Evolutionary conservation across 2,329 filamentous ascomycete species (phyloP), one percentile per base, ranked within the genome.

Genomic region (Tolypocladium endophyticum): DNA sequence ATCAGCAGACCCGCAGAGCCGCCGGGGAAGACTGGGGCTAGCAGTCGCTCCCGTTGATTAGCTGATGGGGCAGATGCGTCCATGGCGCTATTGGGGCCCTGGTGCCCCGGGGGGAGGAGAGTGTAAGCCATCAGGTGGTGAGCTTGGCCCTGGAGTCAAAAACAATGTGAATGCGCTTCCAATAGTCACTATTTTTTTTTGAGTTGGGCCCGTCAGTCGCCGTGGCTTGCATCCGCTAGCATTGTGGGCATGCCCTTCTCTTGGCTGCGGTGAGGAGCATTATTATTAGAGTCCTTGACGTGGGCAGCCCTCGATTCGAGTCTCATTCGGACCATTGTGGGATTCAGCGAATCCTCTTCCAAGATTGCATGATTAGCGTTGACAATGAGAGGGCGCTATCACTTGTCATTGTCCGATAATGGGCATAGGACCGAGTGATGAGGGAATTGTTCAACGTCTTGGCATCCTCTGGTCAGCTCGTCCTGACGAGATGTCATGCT

Each of bases 1-100:
- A 63, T 63, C 61, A 62, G 36, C 39, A 16, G 20, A 11, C 33
- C 23, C 50, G 59, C 61, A 61, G 60, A 63, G 62, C 61, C 62
- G 62, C 62, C 61, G 55, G 54, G 58, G 57, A 60, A 43, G 58
- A 63, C 59, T 58, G 57, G 50, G 60, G 61, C 45, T 35, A 18
- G 50, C 50, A n/a, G 33, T 52, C 25, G 28, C 47, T 52, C 28
- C 47, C 47, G 59, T 60, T 61, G 50, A 55, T 28, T 57, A 43
- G 35, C 25, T 33, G 53, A 30, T 28, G 43, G 43, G 50, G 28
- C 30, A 35, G 30, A 53, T 53, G 30, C 50, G 50, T 6, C 5
- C 50, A 53, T 35, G 50, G 53, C 20, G 9, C 50, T 28, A 33
- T 52, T 28, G 28, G 30, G 50, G 50, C 50, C 30, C n/a, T 25